Base-by-base conservation (phyloP, 108 stramenopile genomes). In the Pseudonitzschia pungens region DNA sequence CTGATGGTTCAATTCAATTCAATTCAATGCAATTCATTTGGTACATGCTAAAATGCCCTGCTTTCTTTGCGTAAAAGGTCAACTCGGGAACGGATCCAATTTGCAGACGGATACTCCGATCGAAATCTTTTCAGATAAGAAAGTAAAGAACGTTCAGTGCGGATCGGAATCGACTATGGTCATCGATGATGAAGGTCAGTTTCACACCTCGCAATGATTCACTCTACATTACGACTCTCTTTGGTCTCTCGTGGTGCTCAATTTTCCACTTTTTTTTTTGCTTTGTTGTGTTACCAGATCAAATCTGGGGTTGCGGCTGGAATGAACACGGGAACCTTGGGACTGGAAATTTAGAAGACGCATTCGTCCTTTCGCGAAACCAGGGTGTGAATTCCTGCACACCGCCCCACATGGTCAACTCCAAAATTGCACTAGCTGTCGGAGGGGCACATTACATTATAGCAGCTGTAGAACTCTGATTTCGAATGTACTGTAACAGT, bases 131-230 rank as follows among this genome's bases (percentile, higher is more conserved):
- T 43, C 58, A 0, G 44, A 65, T 21, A 59, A 33, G 6, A 4
- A 59, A 9, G 40, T 89, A 29, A 12, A 65, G 33, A 44, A 69
- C 4, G 79, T 80, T 42, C 82, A 78, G 63, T 90, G 89, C 54
- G 90, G 93, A 51, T 83, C 89, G 18, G 90, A 92, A 59, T 92
- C 82, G 44, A 89, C 90, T n/a, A 81, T 83, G 60, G 54, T 85
- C 16, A 53, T 92, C 21, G 85, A 86, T 55, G 67, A 1, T 0
- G 63, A 75, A 27, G 81, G 77, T 55, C 2, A 55, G 54, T 24
- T 3, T 11, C 26, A 24, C 26, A 26, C 0, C 20, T 55, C 22
- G 22, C 2, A 2, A 16, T 51, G n/a, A 1, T 16, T 51, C n/a
- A n/a, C n/a, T n/a, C n/a, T 51, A 51, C 22, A 2, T 55, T 22